Base-by-base conservation (phyloP, 73 alveolate genomes). In the Urostyla sp. region DNA sequence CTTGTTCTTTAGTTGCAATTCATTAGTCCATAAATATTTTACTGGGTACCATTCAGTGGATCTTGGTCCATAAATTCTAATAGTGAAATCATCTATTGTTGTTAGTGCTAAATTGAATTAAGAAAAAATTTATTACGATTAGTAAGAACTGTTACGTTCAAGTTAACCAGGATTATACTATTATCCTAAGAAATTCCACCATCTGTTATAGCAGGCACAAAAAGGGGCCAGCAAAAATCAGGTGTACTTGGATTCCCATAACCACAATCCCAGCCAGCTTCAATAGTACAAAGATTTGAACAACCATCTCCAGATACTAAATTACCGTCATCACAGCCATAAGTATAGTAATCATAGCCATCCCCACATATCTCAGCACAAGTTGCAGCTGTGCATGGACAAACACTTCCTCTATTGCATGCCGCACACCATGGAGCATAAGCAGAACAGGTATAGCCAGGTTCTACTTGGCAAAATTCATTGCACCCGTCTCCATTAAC, bases 401-500 rank as follows among this genome's bases (percentile, higher is more conserved):
- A 43, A 30, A 43, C 37, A 46, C 44, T 63, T 1, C 79, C 79
- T 21, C 79, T 60, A 37, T 51, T 69, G n/a, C n/a, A n/a, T n/a
- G n/a, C n/a, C n/a, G n/a, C n/a, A n/a, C n/a, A n/a, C n/a, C n/a
- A n/a, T n/a, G n/a, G n/a, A n/a, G n/a, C n/a, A n/a, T n/a, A n/a
- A n/a, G 20, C 52, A 40, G 52, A 40, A 40, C 83, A 69, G 20
- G 83, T 67, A 46, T 50, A 80, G 21, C 90, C 90, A 18, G 67
- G 60, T 28, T 69, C 85, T n/a, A 80, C 53, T 36, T 85, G 67
- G 40, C 90, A 78, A 21, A 30, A 69, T 21, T 50, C 36, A 36
- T 80, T 85, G 28, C 90, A 80, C 2, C 90, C 90, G 53, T 80
- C 90, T 11, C 85, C 72, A 18, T 6, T 49, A 3, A 3, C 30